These are phyloP conservation scores for Cryptococcus neoformans DNA, from an alignment of 1,284 basidiomycete genomes.

Conservation along the genomic window DNA sequence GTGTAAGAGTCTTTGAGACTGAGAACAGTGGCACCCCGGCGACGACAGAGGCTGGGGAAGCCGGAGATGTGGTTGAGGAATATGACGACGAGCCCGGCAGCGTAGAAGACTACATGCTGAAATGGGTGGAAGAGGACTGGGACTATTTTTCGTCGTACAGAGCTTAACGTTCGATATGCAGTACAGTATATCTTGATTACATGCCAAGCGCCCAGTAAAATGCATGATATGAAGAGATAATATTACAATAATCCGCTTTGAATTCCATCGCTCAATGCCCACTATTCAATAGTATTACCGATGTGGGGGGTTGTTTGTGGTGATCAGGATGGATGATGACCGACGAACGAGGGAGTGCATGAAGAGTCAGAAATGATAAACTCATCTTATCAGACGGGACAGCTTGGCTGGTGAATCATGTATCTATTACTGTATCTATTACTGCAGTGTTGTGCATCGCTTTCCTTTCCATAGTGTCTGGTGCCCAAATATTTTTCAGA, in stretches of 20 bases:
- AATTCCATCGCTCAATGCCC: background rate
- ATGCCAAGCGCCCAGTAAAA: background rate
- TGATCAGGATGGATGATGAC: too few relatives aligned
- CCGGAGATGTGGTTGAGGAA: constrained; percentile 46
- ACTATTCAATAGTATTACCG: too few relatives aligned
- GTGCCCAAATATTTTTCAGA: too few relatives aligned
- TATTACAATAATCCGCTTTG: background rate
- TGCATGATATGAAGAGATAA: background rate
- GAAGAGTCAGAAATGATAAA: too few relatives aligned
- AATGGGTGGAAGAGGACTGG: constrained; percentile 68
- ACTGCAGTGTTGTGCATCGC: too few relatives aligned
- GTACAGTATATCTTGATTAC: background rate
- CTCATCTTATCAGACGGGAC: too few relatives aligned
- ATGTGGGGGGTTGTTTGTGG: too few relatives aligned
- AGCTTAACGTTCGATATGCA: constrained; percentile 2
- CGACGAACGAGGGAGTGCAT: too few relatives aligned
- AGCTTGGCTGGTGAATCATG: too few relatives aligned
- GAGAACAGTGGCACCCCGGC: constrained; percentile 10
- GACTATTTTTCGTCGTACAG: constrained; percentile 60
- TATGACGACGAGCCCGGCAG: constrained; percentile 53
- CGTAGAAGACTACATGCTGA: constrained; percentile 82
- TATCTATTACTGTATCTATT: too few relatives aligned
- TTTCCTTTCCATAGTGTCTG: too few relatives aligned
- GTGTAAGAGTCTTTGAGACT: background rate
- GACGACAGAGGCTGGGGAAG: constrained; percentile 29